Percentiles rank a stretch among this genome's conserved stretches.
phyloP scores from a whole-genome alignment of 805 yeast species.

The Yarrowia sp. region DNA sequence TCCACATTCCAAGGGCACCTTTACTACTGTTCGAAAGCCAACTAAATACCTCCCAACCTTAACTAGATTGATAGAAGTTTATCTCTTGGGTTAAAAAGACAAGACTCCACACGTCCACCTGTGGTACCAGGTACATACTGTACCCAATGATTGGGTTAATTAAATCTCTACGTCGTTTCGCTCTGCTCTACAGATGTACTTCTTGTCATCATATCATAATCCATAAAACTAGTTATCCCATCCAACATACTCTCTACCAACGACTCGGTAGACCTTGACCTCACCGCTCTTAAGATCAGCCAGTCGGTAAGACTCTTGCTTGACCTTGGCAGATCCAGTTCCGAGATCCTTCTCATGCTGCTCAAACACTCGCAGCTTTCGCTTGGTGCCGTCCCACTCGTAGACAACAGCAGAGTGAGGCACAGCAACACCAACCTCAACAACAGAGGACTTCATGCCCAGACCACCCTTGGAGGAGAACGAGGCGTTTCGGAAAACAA shows the following conservation, averaged over 20 bases:
- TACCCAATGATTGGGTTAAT: too few species aligned
- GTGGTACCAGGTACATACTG: too few species aligned
- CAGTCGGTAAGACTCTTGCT: conserved; percentile 67
- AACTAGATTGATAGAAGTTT: too few species aligned
- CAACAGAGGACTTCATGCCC: conserved; percentile 62
- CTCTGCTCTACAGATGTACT: too few species aligned
- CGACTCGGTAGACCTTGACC: conserved; percentile 77
- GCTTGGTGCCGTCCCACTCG: conserved; percentile 76
- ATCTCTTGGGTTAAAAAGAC: too few species aligned
- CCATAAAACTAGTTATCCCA: conserved; percentile 56
- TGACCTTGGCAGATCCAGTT: conserved; percentile 59
- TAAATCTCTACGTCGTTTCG: too few species aligned
- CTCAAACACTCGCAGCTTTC: conserved; percentile 51
- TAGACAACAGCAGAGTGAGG: conserved; percentile 67
- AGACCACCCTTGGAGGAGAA: conserved; percentile 67
- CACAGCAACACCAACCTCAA: conserved; percentile 63
- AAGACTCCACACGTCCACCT: too few species aligned
- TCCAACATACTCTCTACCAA: conserved; percentile 73
- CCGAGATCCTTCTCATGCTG: conserved; percentile 42
- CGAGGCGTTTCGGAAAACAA: conserved; percentile 75
- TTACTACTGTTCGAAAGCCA: too few species aligned
- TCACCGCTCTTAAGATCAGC: conserved; percentile 80
- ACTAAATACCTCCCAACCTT: too few species aligned
- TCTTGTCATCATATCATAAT: conserved; percentile 19
- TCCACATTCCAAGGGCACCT: too few species aligned